A percentile compares a stretch with the other conserved stretches of the same genome.
Evolutionary conservation across 148 eudicot genomes (phyloP).

Genomic region (Heliosperma pusillum): DNA sequence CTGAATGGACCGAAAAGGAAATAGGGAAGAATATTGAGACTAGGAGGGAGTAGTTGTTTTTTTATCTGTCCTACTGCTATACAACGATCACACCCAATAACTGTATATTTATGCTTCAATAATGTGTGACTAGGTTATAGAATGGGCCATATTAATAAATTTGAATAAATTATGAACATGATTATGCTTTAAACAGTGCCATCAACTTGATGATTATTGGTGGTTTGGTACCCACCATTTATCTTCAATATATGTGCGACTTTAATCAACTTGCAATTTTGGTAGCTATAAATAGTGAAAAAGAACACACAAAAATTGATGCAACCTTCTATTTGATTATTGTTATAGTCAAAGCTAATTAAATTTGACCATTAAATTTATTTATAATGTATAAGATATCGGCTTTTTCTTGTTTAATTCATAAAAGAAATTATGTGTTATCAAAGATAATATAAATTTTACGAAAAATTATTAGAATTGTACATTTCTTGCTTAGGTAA

Average conservation of each 20-base stretch:
- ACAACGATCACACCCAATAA: too few relatives aligned
- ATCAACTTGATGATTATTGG: background rate
- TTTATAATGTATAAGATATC: too few relatives aligned
- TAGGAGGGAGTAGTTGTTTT: too few relatives aligned
- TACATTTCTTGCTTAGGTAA: background rate
- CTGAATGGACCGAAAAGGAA: too few relatives aligned
- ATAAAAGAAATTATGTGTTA: too few relatives aligned
- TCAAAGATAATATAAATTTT: too few relatives aligned
- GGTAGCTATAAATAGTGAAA: background rate
- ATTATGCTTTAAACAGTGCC: constrained; percentile 6
- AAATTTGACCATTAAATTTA: background rate
- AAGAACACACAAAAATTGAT: background rate
- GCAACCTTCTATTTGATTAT: background rate
- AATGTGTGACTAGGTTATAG: background rate
- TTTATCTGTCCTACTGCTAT: too few relatives aligned
- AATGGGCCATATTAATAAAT: background rate
- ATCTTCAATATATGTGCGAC: background rate
- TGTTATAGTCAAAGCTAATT: background rate
- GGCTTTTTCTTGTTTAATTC: too few relatives aligned
- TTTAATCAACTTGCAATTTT: constrained; percentile 15
- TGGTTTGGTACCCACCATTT: constrained; percentile 12
- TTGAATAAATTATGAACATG: background rate
- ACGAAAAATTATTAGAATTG: too few relatives aligned
- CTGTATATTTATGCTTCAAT: too few relatives aligned
- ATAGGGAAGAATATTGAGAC: too few relatives aligned